Base-by-base conservation (phyloP, 768 basidiomycete species). In the Suillus subalutaceus region DNA sequence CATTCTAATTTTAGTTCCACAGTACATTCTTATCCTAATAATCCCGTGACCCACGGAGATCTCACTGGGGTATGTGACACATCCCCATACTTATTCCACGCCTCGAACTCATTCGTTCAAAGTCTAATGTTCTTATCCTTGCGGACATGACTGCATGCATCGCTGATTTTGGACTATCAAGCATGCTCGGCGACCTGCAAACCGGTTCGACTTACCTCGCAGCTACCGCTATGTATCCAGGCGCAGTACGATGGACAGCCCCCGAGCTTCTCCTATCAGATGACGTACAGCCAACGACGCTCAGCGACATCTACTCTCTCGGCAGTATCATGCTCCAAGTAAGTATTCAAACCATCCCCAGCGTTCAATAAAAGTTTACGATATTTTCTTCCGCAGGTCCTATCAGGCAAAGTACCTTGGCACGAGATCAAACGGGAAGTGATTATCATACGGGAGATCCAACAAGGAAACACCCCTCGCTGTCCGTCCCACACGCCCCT, bases 241-340 rank as follows among this genome's bases (percentile, higher is more conserved):
- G 82, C 6, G 80, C 81, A 23, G 78, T 83, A 23, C 77, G 82
- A 7, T 83, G 83, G 82, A 79, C 81, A n/a, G 83, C 82, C 57
- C 72, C 81, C 1, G 69, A 78, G 30, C 68, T 84, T 1, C 58
- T 60, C 26, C 48, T 74, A 60, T 7, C 67, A 63, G 64, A 66
- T 35, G 41, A 71, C 62, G 57, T 56, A 37, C 41, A 69, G 67
- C 48, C 62, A 60, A 48, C 66, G 32, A 59, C 66, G 66, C 68
- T 69, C 55, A 56, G 65, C 37, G 48, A 71, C 41, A 61, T 74
- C 57, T 63, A 69, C 64, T 65, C 62, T 23, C 59, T 68, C 16
- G 57, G 73, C 26, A 76, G 74, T 62, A 69, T 78, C 44, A 74
- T 74, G 66, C 67, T 65, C 35, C 63, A 46, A 67, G 73, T 46